Evolutionary conservation across 2,329 filamentous ascomycete species (phyloP), one percentile per base, ranked within the genome.

Genomic region (Fusarium sp.): DNA sequence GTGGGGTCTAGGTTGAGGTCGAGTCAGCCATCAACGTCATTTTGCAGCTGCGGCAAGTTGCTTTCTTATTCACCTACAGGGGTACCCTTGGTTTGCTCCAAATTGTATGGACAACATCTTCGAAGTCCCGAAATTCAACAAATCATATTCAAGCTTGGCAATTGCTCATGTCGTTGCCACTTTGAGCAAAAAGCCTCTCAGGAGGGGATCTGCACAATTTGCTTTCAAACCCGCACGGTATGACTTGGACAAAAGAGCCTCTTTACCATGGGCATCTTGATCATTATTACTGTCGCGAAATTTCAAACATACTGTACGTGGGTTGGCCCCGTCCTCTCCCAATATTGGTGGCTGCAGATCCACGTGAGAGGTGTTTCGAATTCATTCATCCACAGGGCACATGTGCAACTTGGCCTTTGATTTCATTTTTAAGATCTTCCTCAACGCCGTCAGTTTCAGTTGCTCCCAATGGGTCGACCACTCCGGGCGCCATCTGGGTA

Each of bases 1-100:
- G 57, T 52, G 55, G 58, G 29, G 39, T 27, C 55, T 4, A 20
- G 46, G 53, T 48, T 49, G 11, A 48, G 45, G 37, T 51, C 37
- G 46, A 53, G 55, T 60, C 58, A 69, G 71, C 71, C 71, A 70
- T 52, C 51, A 39, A 74, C 72, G 72, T 74, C 72, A 74, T 66
- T 70, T n/a, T 62, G 53, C n/a, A 60, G 47, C 35, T 40, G 35
- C 46, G 43, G 54, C 62, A 58, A 58, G 68, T 68, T 49, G 39
- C 49, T 48, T 54, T 69, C 40, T 61, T 45, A 67, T 73, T 67
- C 64, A 60, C 52, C 36, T 52, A 58, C 49, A 55, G 27, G 36
- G 67, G 29, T 8, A 35, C 21, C 45, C 48, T 56, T 56, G 46
- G 27, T 50, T 11, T 11, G 27, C 33, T 23, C 18, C 20, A 23